Conservation (phyloP, 1,284 basidiomycete species). For the Cutaneotrichosporon dermatis region DNA sequence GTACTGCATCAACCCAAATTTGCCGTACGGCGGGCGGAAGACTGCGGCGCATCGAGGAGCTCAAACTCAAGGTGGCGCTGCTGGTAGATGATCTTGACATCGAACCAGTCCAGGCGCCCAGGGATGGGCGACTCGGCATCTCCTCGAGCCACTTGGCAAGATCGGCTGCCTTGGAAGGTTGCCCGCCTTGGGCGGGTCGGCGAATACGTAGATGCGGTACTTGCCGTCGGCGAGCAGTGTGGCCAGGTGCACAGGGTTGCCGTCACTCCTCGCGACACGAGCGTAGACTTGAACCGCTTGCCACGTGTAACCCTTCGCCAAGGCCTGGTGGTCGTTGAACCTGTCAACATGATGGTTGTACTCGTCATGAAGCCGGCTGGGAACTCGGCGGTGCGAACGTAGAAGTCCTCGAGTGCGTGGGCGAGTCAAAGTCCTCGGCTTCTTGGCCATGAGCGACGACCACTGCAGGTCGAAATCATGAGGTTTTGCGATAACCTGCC, state of each 20-base stretch:
- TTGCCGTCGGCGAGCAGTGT: slow-evolving; percentile 12
- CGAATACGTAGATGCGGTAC: slow-evolving; percentile 12
- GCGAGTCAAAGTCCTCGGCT: slow-evolving; percentile 7
- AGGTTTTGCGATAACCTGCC: slow-evolving; percentile 56
- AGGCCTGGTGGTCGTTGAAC: slow-evolving; percentile 1
- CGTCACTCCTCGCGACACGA: slow-evolving; percentile 44
- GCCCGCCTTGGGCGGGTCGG: slow-evolving; percentile 6
- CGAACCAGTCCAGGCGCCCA: slow-evolving; percentile 9
- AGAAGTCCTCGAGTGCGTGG: slow-evolving; percentile 27
- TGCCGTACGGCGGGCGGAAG: slow-evolving; percentile 23
- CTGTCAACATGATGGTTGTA: slow-evolving; percentile 6
- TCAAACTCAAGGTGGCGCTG: slow-evolving; percentile 28
- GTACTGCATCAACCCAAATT: slow-evolving; percentile 7
- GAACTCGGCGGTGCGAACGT: slow-evolving; percentile 48
- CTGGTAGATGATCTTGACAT: slow-evolving; percentile 35
- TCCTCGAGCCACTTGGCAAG: slow-evolving; percentile 4
- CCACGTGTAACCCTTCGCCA: slow-evolving; percentile 10
- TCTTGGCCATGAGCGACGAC: slow-evolving; percentile 61
- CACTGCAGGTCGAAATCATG: slow-evolving; percentile 74
- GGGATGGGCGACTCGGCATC: slow-evolving; percentile 5
- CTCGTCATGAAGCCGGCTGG: slow-evolving; percentile 14
- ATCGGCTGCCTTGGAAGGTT: not conserved
- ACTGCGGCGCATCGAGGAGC: slow-evolving; percentile 39
- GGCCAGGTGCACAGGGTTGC: slow-evolving; percentile 4
- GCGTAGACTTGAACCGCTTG: slow-evolving; percentile 19